These are phyloP conservation scores for Pyrus betulifolia DNA, from an alignment of 306 rosid genomes.

Conservation along the genomic window DNA sequence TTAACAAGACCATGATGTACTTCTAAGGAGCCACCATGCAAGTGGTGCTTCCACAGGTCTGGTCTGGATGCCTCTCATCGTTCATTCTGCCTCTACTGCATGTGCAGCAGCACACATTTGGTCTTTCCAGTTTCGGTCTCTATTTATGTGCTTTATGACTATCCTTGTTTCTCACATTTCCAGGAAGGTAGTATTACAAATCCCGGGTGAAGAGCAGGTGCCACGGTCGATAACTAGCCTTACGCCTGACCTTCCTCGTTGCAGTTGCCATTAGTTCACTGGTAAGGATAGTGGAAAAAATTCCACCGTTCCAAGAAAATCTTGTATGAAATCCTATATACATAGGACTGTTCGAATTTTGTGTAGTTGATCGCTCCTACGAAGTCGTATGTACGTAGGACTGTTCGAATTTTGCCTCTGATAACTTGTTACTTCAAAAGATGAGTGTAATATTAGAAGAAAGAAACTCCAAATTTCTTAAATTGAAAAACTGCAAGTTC, in stretches of 20 bases:
- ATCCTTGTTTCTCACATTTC: slow-evolving; percentile 15
- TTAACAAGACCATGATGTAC: slow-evolving; percentile 88
- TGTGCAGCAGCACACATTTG: neutral
- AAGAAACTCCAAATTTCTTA: neutral
- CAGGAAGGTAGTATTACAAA: slow-evolving; percentile 25
- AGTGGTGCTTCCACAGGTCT: slow-evolving; percentile 27
- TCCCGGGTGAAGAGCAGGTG: slow-evolving; percentile 2
- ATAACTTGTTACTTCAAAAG: neutral
- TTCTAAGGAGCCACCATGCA: slow-evolving; percentile 29
- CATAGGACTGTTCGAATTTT: slow-evolving; percentile 1
- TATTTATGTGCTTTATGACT: slow-evolving; percentile 17
- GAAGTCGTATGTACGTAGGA: slow-evolving; percentile 1
- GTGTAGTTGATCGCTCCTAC: neutral
- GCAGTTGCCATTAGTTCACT: neutral
- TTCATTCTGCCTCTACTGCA: neutral
- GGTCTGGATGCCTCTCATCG: slow-evolving; percentile 18
- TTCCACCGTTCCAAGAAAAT: neutral
- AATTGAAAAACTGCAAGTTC: neutral
- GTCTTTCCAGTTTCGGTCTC: slow-evolving; percentile 23
- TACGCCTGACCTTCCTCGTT: slow-evolving; percentile 1
- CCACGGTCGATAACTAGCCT: slow-evolving; percentile 7
- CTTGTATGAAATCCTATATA: slow-evolving; percentile 24
- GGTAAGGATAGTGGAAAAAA: neutral
- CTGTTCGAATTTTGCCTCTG: neutral
- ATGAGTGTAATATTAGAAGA: neutral